A percentile compares a stretch with the other conserved stretches of the same genome.
These are phyloP conservation scores for Cornus suecica DNA, from an alignment of 148 eudicot genomes.

Conservation along the genomic window DNA sequence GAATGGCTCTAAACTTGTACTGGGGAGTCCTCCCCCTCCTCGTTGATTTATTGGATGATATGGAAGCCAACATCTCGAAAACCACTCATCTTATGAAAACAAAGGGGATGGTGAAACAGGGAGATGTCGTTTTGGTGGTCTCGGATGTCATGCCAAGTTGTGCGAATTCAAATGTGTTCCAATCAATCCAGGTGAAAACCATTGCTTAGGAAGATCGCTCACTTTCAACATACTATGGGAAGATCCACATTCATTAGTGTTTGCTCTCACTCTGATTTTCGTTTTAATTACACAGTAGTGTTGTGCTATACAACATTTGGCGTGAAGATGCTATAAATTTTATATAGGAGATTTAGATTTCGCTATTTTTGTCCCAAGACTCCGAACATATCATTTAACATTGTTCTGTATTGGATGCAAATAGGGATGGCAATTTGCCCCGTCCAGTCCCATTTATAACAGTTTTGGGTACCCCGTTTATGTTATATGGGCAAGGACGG, in stretches of 20 bases:
- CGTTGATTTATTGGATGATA: slow-evolving; percentile 39
- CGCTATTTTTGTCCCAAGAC: not conserved
- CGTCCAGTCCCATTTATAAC: too few relatives aligned
- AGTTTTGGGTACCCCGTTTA: too few relatives aligned
- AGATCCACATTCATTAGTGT: not conserved
- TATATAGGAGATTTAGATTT: not conserved
- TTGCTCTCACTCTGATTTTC: not conserved
- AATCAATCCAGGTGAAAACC: slow-evolving; percentile 46
- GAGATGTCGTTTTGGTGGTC: slow-evolving; percentile 39
- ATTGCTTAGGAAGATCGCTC: slow-evolving; percentile 16
- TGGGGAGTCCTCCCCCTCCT: slow-evolving; percentile 48
- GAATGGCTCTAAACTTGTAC: slow-evolving; percentile 42
- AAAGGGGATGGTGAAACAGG: slow-evolving; percentile 37
- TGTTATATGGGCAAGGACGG: too few relatives aligned
- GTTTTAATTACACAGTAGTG: not conserved
- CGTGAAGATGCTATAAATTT: not conserved
- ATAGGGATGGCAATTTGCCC: too few relatives aligned
- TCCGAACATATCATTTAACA: not conserved
- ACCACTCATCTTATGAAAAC: slow-evolving; percentile 30
- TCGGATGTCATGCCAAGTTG: slow-evolving; percentile 37
- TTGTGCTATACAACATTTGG: not conserved
- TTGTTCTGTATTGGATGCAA: not conserved
- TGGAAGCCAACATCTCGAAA: slow-evolving; percentile 30
- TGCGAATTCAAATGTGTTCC: slow-evolving; percentile 25
- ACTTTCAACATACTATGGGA: not conserved